Conservation (phyloP, 257 asterid genomes). For the Vinca minor region DNA sequence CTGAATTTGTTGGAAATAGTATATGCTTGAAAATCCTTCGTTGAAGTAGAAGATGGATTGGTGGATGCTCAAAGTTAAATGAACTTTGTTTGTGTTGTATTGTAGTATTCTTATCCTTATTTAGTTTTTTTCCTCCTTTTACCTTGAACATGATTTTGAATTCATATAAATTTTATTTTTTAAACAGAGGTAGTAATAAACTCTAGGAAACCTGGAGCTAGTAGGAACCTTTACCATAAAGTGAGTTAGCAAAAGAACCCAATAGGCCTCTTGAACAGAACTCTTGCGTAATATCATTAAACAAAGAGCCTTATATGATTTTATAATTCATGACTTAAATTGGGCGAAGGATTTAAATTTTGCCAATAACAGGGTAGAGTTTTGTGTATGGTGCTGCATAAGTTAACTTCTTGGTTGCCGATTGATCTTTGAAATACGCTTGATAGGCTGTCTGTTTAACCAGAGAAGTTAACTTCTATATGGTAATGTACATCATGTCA, state of each 20-base stretch:
- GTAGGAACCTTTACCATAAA: too few species aligned
- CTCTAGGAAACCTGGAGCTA: too few species aligned
- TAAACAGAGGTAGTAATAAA: too few species aligned
- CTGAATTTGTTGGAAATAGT: slow-evolving; percentile 8
- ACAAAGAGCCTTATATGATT: too few species aligned
- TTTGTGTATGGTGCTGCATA: too few species aligned
- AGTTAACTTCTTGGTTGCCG: too few species aligned
- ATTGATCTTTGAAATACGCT: background rate
- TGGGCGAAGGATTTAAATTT: too few species aligned
- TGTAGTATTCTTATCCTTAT: background rate
- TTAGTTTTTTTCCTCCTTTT: background rate
- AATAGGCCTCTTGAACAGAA: too few species aligned
- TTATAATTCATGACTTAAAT: too few species aligned
- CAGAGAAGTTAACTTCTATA: background rate
- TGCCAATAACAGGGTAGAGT: too few species aligned
- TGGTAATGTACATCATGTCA: background rate
- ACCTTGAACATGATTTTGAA: background rate
- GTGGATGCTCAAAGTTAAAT: background rate
- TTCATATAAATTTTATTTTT: background rate
- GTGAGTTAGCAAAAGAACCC: too few species aligned
- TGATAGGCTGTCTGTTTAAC: background rate
- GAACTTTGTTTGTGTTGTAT: background rate
- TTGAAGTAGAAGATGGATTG: background rate
- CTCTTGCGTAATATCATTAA: too few species aligned
- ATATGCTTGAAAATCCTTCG: background rate